phyloP scores from a whole-genome alignment of 768 basidiomycete species.

The Tylopilus intermedius region DNA sequence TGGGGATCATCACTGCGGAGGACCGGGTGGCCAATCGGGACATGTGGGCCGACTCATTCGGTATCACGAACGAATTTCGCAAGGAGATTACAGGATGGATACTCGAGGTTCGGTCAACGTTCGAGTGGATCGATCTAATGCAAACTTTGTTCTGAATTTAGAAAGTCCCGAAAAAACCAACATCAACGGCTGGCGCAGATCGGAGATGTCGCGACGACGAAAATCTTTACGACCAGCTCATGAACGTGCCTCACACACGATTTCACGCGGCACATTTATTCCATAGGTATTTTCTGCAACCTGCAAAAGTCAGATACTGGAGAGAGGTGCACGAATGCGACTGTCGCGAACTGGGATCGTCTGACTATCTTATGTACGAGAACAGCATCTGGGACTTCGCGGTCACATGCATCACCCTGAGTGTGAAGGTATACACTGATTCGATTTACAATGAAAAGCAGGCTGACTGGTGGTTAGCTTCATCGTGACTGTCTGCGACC shows the following conservation, averaged over 20 bases:
- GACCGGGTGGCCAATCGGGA: background rate
- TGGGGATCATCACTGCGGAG: background rate
- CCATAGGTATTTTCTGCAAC: conserved; percentile 47
- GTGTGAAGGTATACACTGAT: conserved; percentile 47
- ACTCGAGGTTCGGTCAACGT: conserved; percentile 33
- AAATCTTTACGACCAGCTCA: conserved; percentile 48
- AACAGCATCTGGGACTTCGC: conserved; percentile 55
- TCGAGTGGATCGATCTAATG: background rate
- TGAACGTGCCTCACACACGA: conserved; percentile 50
- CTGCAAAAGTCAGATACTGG: conserved; percentile 21
- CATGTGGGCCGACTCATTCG: conserved; percentile 19
- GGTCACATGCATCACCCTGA: conserved; percentile 53
- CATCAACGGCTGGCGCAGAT: background rate
- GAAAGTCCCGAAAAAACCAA: conserved; percentile 7
- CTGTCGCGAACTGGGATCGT: background rate
- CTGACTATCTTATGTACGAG: conserved; percentile 8
- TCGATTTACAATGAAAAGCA: background rate
- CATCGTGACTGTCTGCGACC: conserved; percentile 62
- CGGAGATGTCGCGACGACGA: background rate
- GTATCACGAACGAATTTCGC: conserved; percentile 34
- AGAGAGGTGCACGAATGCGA: background rate
- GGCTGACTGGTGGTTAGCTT: conserved; percentile 34
- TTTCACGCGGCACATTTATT: conserved; percentile 65
- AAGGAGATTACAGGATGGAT: conserved; percentile 41
- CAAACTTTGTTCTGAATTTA: background rate